phyloP scores from a whole-genome alignment of 2,329 filamentous ascomycete species.

The Metarhizium rileyi region DNA sequence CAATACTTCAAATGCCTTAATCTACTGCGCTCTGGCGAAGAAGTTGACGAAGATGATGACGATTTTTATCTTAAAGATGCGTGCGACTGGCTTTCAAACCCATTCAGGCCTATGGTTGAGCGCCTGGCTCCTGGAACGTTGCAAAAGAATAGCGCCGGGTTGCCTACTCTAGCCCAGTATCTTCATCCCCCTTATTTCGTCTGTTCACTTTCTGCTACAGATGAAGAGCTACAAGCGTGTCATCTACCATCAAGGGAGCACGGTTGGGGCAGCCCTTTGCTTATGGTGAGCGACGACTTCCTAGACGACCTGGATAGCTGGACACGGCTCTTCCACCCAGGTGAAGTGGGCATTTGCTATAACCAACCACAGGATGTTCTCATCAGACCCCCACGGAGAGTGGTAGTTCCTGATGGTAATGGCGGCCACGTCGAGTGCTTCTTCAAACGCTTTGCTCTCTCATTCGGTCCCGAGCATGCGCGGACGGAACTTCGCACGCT shows the following conservation, averaged over 20 bases:
- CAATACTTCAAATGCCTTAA: conserved; percentile 11
- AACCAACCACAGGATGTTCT: neutral
- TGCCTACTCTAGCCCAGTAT: neutral
- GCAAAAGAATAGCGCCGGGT: neutral
- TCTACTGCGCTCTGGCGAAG: neutral
- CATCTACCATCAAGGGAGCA: neutral
- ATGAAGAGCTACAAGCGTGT: neutral
- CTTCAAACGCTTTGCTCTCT: neutral
- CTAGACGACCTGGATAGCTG: neutral
- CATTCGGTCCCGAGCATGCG: neutral
- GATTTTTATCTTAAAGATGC: conserved; percentile 1
- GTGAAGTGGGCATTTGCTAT: neutral
- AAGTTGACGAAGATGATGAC: neutral
- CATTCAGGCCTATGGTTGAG: neutral
- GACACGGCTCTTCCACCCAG: neutral
- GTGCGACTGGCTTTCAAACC: neutral
- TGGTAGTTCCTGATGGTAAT: neutral
- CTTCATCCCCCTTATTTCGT: neutral
- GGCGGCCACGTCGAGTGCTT: neutral
- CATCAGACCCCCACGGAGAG: neutral
- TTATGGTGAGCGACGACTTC: neutral
- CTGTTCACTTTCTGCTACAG: neutral
- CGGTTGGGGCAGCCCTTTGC: neutral
- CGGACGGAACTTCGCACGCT: neutral
- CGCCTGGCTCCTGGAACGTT: neutral